Base-by-base conservation (phyloP, 129 eudicot genomes). In the Saussurea involucrata region DNA sequence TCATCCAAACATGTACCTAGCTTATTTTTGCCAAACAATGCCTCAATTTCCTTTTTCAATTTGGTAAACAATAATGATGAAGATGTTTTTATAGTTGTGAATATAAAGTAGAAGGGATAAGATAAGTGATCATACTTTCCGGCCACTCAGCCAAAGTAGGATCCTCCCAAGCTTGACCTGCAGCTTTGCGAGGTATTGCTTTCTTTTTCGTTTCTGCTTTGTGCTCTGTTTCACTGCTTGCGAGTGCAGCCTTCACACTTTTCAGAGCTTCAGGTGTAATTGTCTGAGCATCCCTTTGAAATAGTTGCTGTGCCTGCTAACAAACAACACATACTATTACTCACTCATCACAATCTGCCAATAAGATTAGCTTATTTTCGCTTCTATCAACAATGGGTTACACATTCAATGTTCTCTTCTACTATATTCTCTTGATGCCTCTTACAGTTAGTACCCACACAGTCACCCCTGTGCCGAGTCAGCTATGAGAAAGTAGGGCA, bases 91-190 rank as follows among this genome's bases (percentile, higher is more conserved):
- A 27, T 13, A 5, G 32, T 64, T 33, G 0, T 37, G 13, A 49
- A 27, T n/a, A 25, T 42, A 15, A 66, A 55, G 6, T 10, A 63
- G 4, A 63, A 40, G 21, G 36, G 7, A 33, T 3, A 36, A 32
- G 68, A 20, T 40, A 29, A 78, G 74, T 22, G 78, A 69, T 4
- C 87, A 67, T 87, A 91, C 98, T 93, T 72, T 93, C 92, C 10
- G 98, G 98, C 98, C 97, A 94, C 29, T 94, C 96, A 22, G 98
- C 97, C 72, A 94, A 89, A 32, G 97, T 94, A 18, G 98, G 96
- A 84, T 94, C 98, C 83, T 94, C 97, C 98, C 97, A 94, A 25
- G 89, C 46, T 84, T 89, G 97, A 63, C 98, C 98, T 24, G 98
- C 98, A 32, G 98, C 98, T 84, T 87, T 94, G 60, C 98, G 88